Evolutionary conservation across 2,329 filamentous ascomycete genomes (phyloP), one percentile per base, ranked within the genome.

Genomic region (Fusarium sp.): DNA sequence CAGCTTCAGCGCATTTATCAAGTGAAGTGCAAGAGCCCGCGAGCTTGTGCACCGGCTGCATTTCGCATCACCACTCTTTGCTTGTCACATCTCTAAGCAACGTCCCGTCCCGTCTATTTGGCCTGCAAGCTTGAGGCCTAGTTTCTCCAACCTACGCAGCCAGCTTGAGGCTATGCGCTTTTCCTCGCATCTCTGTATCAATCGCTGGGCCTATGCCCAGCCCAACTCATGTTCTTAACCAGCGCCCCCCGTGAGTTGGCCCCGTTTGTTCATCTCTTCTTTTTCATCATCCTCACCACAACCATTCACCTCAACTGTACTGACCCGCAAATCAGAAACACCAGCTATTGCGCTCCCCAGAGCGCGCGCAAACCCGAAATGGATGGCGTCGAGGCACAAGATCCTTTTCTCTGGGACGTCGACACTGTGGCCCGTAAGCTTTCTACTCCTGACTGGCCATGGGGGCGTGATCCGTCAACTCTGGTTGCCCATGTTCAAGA

Each of bases 401-500:
- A 97, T 82, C 94, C 94, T n/a, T 93, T 91, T 81, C 78, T 87
- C 63, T 97, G 94, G 94, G 88, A 88, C 38, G 86, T 91, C 35
- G 90, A 93, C 40, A 87, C 90, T 38, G 89, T 97, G 13, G 88
- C 93, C 11, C 80, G 85, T 18, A 91, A 92, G 77, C 85, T 97
- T 5, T 94, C 92, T 79, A 85, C 87, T 24, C 77, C 84, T 2
- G 79, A 85, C 5, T 84, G 85, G 57, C 86, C 89, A 11, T 89
- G 88, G 87, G 82, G 82, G 57, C 81, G 79, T 6, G 85, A 93
- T 60, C 82, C 87, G 0, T 77, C 78, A 0, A 59, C 79, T 0
- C 85, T 97, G 4, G 88, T 90, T 66, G 78, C 79, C 22, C 84
- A 83, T 6, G 81, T 97, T 6, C 84, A 87, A 8, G 87, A 91